Evolutionary conservation across 495 filamentous ascomycete species (phyloP).

Genomic region (Talaromyces adpressus): DNA sequence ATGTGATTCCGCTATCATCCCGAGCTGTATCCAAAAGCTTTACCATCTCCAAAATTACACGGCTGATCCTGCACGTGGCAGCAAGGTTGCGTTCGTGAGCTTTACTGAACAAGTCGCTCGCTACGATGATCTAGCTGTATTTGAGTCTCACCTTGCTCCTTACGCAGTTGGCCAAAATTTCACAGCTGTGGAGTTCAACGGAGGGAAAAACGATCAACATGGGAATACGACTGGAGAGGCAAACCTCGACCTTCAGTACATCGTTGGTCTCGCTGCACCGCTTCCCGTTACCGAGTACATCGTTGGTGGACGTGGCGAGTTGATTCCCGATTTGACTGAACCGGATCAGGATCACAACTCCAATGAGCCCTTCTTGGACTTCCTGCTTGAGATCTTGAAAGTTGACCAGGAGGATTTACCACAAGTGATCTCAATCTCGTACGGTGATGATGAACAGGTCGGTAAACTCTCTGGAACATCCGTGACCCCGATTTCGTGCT

Average conservation of each 20-base stretch:
- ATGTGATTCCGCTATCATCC: conserved; percentile 46
- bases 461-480: no score
- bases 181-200: conserved; percentile 7
- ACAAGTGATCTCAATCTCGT: no score
- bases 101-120: conserved; percentile 63
- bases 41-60: conserved; percentile 54
- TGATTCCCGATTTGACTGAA: no score
- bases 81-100: conserved; percentile 56
- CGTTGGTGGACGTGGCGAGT: no score
- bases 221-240: conserved; percentile 49
- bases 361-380: no score
- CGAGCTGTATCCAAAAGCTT: conserved; percentile 51
- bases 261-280: no score
- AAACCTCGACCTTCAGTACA: conserved; percentile 71
- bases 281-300: no score
- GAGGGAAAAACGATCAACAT: conserved; percentile 33
- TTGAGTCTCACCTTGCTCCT: conserved; percentile 48
- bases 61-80: conserved; percentile 25
- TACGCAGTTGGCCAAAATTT: conserved; percentile 26
- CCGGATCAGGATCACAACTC: no score
- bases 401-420: no score
- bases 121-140: conserved; percentile 49
- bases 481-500: no score
- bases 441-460: no score
- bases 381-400: no score